Evolutionary conservation across 768 basidiomycete genomes (phyloP), one percentile per base, ranked within the genome.

Genomic region (Mycena galopus): DNA sequence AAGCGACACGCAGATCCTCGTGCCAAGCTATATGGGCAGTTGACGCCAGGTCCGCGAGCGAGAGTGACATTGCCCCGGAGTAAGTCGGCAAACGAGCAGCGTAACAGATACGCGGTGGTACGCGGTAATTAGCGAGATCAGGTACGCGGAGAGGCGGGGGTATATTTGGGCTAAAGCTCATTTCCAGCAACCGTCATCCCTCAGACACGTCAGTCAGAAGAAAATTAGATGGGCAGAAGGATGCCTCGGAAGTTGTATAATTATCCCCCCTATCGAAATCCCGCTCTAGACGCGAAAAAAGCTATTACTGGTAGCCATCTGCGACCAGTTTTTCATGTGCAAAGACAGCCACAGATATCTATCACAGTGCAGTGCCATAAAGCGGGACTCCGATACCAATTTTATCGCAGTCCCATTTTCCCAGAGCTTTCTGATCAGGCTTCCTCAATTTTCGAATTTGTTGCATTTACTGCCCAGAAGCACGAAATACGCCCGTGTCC

Each of bases 221-320:
- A 23, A 55, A 69, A 37, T 62, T 69, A 69, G 67, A 62, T 62
- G 67, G 67, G 23, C 23, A 53, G 56, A 59, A 59, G 57, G 30
- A 44, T 19, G 23, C 35, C 32, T 53, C 9, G 29, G 23, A 51
- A n/a, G n/a, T 2, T 19, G 11, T 50, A 44, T 44, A 14, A 17
- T 11, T 33, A 56, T 30, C 55, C 27, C 21, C 7, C 21, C 7
- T 2, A 10, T 1, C n/a, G 19, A 29, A 42, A 11, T 4, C 30
- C 62, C 42, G 39, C 65, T 58, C 56, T 58, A 59, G 53, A 29
- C 32, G 30, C n/a, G n/a, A 50, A 50, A 50, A 23, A 50, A 11
- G 7, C 19, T 17, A 44, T 44, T 44, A 7, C 1, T 44, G 55
- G 25, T 56, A 56, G 4, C n/a, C 56, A 57, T 57, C 56, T 50